Conservation (phyloP, 2,329 filamentous ascomycete species). For the Trichoderma pleuroti region DNA sequence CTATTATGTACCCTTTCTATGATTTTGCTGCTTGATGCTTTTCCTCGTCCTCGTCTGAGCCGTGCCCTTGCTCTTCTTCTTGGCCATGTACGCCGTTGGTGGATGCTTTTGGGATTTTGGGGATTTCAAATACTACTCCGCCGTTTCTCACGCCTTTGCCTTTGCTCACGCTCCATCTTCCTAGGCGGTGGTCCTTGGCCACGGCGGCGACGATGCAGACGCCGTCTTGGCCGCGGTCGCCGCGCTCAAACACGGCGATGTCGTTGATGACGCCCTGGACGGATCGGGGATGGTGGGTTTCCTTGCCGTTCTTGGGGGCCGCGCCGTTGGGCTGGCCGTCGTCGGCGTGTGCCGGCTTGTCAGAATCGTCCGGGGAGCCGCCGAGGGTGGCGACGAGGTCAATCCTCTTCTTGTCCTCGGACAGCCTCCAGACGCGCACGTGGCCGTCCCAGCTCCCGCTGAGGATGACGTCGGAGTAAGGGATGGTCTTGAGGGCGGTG, state of each 20-base stretch:
- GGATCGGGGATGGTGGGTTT: constrained; percentile 25
- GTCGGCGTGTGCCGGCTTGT: not conserved
- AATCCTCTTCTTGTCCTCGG: constrained; percentile 75
- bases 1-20: constrained; percentile 19
- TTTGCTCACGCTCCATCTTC: constrained; percentile 66
- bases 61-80: constrained; percentile 20
- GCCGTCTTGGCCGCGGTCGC: constrained; percentile 70
- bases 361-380: not conserved
- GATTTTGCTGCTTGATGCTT: constrained; percentile 13
- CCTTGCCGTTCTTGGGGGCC: constrained; percentile 28
- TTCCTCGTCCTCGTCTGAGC: constrained; percentile 10
- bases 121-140: constrained; percentile 82
- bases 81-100: constrained; percentile 35
- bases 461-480: constrained; percentile 85
- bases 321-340: not conserved
- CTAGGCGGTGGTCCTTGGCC: constrained; percentile 81
- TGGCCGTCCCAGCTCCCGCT: constrained; percentile 90
- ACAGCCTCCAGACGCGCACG: constrained; percentile 80
- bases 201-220: constrained; percentile 82
- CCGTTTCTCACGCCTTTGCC: constrained; percentile 67
- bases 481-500: constrained; percentile 80
- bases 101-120: constrained; percentile 40
- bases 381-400: constrained; percentile 67
- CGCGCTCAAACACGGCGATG: constrained; percentile 80
- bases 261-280: constrained; percentile 83